Evolutionary conservation across 169 alveolate genomes (phyloP).

Genomic region (Plasmodium malariae): DNA sequence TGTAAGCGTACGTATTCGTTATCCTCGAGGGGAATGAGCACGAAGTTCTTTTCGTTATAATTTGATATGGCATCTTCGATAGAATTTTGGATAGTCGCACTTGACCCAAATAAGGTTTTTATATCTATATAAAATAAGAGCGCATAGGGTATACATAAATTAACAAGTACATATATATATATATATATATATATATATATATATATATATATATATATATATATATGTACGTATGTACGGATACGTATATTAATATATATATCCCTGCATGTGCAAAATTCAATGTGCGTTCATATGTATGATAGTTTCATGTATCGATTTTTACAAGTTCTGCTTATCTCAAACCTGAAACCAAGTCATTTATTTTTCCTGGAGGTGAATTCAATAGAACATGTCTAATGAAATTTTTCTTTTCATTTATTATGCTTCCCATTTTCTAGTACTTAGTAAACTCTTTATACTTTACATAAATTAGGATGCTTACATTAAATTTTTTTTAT

Average conservation of each 20-base stretch:
- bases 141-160: neutral
- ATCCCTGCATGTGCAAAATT: too few species aligned
- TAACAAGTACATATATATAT: neutral
- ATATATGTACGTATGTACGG: too few species aligned
- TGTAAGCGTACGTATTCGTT: constrained; percentile 40
- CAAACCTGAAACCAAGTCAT: constrained; percentile 59
- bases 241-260: too few species aligned
- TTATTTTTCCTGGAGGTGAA: constrained; percentile 62
- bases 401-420: constrained; percentile 73
- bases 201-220: neutral
- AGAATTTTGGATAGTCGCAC: constrained; percentile 17
- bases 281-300: too few species aligned
- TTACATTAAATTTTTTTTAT: neutral
- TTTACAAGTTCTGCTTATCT: neutral
- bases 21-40: constrained; percentile 18
- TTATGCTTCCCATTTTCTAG: constrained; percentile 20
- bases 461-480: neutral
- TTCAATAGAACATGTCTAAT: constrained; percentile 62
- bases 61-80: constrained; percentile 40
- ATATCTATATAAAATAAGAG: constrained; percentile 15
- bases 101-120: constrained; percentile 61
- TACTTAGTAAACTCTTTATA: neutral
- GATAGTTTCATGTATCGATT: neutral
- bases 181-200: neutral
- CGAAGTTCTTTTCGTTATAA: constrained; percentile 47